Evolutionary conservation across 2,329 filamentous ascomycete genomes (phyloP), one percentile per base, ranked within the genome.

Genomic region (Sphaerulina populicola): DNA sequence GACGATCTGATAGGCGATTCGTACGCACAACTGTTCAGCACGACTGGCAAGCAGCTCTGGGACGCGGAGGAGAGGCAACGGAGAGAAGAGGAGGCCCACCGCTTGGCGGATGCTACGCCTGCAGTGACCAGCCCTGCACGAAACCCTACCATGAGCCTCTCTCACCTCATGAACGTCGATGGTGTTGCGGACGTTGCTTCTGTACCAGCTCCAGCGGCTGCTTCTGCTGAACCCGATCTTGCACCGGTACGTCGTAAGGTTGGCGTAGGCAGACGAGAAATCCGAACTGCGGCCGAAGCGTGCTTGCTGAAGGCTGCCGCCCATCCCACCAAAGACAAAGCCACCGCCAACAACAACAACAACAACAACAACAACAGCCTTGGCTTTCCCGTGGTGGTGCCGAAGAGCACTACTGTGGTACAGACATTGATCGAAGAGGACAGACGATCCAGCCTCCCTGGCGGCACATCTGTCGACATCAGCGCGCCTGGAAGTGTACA

Each of bases 1-100:
- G 93, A 98, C 62, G 93, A 98, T 63, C 77, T 97, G n/a, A 86
- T 96, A 58, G 86, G 84, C 18, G 93, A 98, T 68, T 83, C 86
- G 44, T 98, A 95, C 68, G 85, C 87, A 1, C 77, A 81, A 44
- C 74, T 94, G 12, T 93, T 88, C 64, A 75, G 77, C 14, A 79
- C 83, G 29, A 72, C 89, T 44, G 81, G 81, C 1, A 78, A 78
- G 38, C 74, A 73, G 3, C 69, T 88, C n/a, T 70, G 76, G 41
- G 71, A 77, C 18, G 68, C 74, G 15, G 60, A 60, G 53, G 62
- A 53, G 49, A 44, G 55, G 18, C 44, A 53, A 2, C 62, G 64
- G 51, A 53, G 55, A 33, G 62, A 66, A 53, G 60, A 62, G 44
- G 60, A 61, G 41, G 58, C 59, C 18, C 56, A 42, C 12, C 52